These are phyloP conservation scores for Coemansia aciculifera DNA, from an alignment of 192 early-diverging fungal genomes.

Conservation along the genomic window DNA sequence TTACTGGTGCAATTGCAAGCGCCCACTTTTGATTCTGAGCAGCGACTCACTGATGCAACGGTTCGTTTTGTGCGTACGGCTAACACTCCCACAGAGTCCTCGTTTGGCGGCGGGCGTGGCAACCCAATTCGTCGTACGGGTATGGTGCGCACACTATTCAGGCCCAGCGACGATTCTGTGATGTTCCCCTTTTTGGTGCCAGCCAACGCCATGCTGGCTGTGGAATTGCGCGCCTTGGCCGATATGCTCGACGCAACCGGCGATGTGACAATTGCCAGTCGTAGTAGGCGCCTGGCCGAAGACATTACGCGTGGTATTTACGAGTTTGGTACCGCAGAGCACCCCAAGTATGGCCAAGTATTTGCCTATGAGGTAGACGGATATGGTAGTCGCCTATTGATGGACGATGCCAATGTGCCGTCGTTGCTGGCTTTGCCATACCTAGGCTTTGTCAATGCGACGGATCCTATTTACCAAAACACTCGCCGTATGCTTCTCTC, in stretches of 20 bases:
- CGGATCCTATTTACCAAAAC: constrained; percentile 54
- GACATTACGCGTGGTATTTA: constrained; percentile 57
- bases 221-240: constrained; percentile 55
- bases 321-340: constrained; percentile 48
- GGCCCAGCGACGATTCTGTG: constrained; percentile 63
- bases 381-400: constrained; percentile 59
- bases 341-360: constrained; percentile 54
- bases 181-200: constrained; percentile 63
- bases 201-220: constrained; percentile 63
- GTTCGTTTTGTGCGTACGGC: constrained; percentile 40
- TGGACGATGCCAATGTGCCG: constrained; percentile 71
- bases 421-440: constrained; percentile 59
- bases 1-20: constrained; percentile 50
- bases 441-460: constrained; percentile 53
- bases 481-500: constrained; percentile 60
- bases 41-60: constrained; percentile 20
- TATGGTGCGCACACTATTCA: constrained; percentile 56
- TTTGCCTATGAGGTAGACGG: constrained; percentile 69
- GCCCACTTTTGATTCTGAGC: constrained; percentile 42
- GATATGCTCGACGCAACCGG: constrained; percentile 31
- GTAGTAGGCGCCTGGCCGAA: constrained; percentile 36
- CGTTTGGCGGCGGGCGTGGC: constrained; percentile 47
- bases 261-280: constrained; percentile 3
- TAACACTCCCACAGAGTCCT: constrained; percentile 44
- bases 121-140: constrained; percentile 39